Evolutionary conservation across 2,329 filamentous ascomycete species (phyloP), one percentile per base, ranked within the genome.

Genomic region (Apiospora sp.): DNA sequence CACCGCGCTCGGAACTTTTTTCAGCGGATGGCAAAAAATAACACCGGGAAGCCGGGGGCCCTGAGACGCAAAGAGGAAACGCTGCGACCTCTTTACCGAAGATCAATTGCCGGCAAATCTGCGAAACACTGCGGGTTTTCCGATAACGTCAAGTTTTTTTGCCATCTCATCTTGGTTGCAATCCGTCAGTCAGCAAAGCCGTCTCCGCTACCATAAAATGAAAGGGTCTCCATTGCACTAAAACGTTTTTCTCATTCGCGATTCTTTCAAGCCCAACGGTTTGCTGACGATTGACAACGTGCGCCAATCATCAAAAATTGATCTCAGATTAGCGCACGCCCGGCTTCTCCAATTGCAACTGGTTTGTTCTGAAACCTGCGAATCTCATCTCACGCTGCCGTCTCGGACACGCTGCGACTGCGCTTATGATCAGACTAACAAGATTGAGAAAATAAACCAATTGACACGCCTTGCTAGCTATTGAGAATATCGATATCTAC

Each of bases 21-120:
- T 61, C 58, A 34, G 41, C 13, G 34, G 54, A 64, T 64, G 58
- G 58, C 58, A 37, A 64, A 64, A 64, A 64, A 64, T 64, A 64
- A 64, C 34, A 64, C 58, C 58, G 58, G 34, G 58, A n/a, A 24
- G 58, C 58, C 34, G 30, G 34, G 58, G 54, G 51, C 8, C 16
- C 54, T 61, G 54, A 10, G 27, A 22, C 30, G 30, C 4, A 30
- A 58, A 24, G 30, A 37, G 37, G 37, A 41, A 41, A 34, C 54
- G 27, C 27, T 37, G 54, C 16, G 54, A 61, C 6, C 54, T 49
- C 46, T 34, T 37, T 61, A 61, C 54, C 54, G 54, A 61, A 37
- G 54, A 22, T 61, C 54, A 61, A 61, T 61, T 61, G 54, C 54
- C 54, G 54, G 6, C 4, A 5, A 61, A 22, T 61, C 54, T 58